Percentiles rank a stretch among this genome's conserved stretches.
Evolutionary conservation across 768 basidiomycete genomes (phyloP).

Genomic region (Cantharellus cinnabarinus): DNA sequence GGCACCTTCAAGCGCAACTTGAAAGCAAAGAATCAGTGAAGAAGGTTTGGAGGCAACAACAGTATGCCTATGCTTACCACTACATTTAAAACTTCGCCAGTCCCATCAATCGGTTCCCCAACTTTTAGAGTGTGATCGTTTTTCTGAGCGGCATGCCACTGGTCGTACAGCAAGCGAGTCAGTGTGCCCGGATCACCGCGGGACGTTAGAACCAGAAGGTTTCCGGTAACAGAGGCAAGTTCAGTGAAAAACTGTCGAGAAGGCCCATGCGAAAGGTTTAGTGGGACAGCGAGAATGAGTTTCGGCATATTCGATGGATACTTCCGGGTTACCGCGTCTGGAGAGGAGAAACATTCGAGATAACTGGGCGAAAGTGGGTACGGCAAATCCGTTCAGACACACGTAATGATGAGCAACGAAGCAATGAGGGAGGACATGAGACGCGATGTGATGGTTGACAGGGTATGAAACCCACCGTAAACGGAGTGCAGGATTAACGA

Average conservation of each 20-base stretch:
- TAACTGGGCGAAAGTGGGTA: conserved; percentile 28
- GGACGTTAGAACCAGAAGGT: conserved; percentile 71
- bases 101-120: conserved; percentile 64
- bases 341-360: conserved; percentile 78
- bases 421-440: not conserved
- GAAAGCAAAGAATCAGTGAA: too few species aligned
- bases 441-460: not conserved
- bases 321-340: conserved; percentile 56
- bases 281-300: conserved; percentile 81
- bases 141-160: conserved; percentile 73
- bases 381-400: not conserved
- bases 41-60: too few species aligned
- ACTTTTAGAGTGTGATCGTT: conserved; percentile 70
- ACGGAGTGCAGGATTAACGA: conserved; percentile 69
- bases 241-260: conserved; percentile 71
- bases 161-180: conserved; percentile 54
- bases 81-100: not conserved
- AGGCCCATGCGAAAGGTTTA: conserved; percentile 80
- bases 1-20: conserved; percentile 76
- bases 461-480: conserved; percentile 42
- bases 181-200: conserved; percentile 66
- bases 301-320: conserved; percentile 82
- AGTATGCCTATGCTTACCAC: too few species aligned
- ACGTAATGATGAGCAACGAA: not conserved
- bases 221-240: conserved; percentile 65